These are phyloP conservation scores for Arabidopsis thaliana DNA, from an alignment of 345 rosid genomes.

Conservation along the genomic window DNA sequence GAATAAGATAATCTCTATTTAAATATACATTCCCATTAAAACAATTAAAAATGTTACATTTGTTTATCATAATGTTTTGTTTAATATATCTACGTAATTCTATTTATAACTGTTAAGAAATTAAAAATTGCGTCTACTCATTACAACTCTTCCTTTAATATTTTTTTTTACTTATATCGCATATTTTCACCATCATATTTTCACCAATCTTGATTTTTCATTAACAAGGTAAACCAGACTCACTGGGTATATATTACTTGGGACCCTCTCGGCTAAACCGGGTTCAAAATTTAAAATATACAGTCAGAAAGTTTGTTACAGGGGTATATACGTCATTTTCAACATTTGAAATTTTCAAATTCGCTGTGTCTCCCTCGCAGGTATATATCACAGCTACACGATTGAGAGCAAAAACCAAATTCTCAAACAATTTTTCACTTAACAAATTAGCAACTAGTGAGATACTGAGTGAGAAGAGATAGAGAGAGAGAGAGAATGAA, in stretches of 20 bases:
- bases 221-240: background rate
- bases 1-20: no score
- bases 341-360: background rate
- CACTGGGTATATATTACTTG: conserved; percentile 6
- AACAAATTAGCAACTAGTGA: conserved; percentile 35
- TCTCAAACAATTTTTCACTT: conserved; percentile 17
- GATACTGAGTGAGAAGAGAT: conserved; percentile 32
- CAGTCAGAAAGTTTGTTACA: conserved; percentile 42
- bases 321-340: conserved; percentile 37
- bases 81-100: no score
- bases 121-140: no score
- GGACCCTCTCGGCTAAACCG: conserved; percentile 7
- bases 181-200: no score
- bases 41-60: no score
- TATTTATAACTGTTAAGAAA: no score
- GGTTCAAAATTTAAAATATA: background rate
- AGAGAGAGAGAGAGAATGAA: conserved; percentile 27
- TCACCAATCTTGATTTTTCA: background rate
- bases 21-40: no score
- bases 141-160: no score
- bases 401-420: conserved; percentile 28
- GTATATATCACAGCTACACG: conserved; percentile 31
- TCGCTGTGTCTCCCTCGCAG: conserved; percentile 39
- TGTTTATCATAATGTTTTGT: no score
- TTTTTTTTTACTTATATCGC: no score